Base-by-base conservation (phyloP, 2,329 filamentous ascomycete genomes). In the Aspergillus quadrilineatus region DNA sequence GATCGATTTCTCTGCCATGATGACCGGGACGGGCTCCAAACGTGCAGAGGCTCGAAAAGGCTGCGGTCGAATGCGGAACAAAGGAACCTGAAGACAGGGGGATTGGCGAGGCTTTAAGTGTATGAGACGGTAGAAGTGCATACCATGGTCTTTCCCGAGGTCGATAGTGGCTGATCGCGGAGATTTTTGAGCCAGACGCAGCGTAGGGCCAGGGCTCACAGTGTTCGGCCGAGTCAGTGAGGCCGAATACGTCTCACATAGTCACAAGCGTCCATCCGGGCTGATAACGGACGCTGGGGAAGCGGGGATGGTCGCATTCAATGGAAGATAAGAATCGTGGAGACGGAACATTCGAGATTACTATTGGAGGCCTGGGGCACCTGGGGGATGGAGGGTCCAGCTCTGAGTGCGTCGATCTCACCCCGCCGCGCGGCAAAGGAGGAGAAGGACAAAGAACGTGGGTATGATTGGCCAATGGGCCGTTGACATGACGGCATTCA, bases 1-100 rank as follows among this genome's bases (percentile, higher is more conserved):
- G 2, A 49, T 34, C 42, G 61, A 61, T 17, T 65, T 58, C n/a
- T 53, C 56, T 55, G 63, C 63, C 22, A 48, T 62, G 47, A 45
- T 46, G 42, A 41, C 34, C 12, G 29, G 22, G 12, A 8, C 7
- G 45, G 26, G 14, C 32, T 39, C 14, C 1, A 22, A 32, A 17
- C 32, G 28, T 15, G 14, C 17, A 15, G 34, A 42, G 37, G n/a
- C 8, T 28, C 22, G 22, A 28, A 14, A 26, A n/a, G 37, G 14
- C 22, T 22, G 22, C 22, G 22, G 22, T 22, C 22, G 22, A 22
- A 22, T 22, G 22, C 22, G 22, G 22, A 22, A 22, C 22, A 22
- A 22, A 22, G 22, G 22, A 22, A 22, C 22, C 22, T 4, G 22
- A 22, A 3, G 22, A 22, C 22, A 22, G 22, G 22, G 22, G 22